These are phyloP conservation scores for Crotalaria pallida DNA, from an alignment of 306 rosid species.

Conservation along the genomic window DNA sequence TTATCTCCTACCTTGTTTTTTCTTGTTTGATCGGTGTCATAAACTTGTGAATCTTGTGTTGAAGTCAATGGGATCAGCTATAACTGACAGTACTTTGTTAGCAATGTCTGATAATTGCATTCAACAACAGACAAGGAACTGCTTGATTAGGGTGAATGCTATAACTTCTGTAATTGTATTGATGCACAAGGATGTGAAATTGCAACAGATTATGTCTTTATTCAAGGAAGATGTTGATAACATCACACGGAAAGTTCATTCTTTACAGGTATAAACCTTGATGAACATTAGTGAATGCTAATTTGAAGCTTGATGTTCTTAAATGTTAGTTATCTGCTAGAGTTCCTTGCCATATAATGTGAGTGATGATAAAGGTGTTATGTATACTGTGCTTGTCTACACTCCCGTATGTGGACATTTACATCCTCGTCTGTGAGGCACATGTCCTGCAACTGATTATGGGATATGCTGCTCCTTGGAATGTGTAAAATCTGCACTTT, in stretches of 20 bases:
- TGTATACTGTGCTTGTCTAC: slow-evolving; percentile 2
- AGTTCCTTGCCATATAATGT: neutral
- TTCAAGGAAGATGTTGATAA: slow-evolving; percentile 42
- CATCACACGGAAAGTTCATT: slow-evolving; percentile 33
- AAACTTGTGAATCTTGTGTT: slow-evolving; percentile 51
- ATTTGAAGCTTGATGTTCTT: neutral
- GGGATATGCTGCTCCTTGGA: neutral
- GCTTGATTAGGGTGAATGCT: slow-evolving; percentile 31
- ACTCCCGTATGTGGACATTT: too few relatives aligned
- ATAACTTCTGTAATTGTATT: slow-evolving; percentile 39
- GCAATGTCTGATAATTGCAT: slow-evolving; percentile 15
- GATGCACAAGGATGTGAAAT: slow-evolving; percentile 47
- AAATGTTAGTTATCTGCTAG: neutral
- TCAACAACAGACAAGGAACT: slow-evolving; percentile 19
- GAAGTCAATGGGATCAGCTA: slow-evolving; percentile 46
- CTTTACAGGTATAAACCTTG: slow-evolving; percentile 44
- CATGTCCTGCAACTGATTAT: neutral
- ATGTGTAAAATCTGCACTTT: neutral
- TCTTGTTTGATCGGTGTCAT: slow-evolving; percentile 61
- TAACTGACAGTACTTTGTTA: slow-evolving; percentile 27
- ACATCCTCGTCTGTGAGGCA: neutral
- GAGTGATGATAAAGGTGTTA: neutral
- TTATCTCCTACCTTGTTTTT: slow-evolving; percentile 63
- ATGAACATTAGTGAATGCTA: slow-evolving; percentile 13
- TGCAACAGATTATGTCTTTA: slow-evolving; percentile 35